A percentile compares a stretch with the other conserved stretches of the same genome.
These are phyloP conservation scores for Daldinia bambusicola DNA, from an alignment of 495 filamentous ascomycete genomes.

Conservation along the genomic window DNA sequence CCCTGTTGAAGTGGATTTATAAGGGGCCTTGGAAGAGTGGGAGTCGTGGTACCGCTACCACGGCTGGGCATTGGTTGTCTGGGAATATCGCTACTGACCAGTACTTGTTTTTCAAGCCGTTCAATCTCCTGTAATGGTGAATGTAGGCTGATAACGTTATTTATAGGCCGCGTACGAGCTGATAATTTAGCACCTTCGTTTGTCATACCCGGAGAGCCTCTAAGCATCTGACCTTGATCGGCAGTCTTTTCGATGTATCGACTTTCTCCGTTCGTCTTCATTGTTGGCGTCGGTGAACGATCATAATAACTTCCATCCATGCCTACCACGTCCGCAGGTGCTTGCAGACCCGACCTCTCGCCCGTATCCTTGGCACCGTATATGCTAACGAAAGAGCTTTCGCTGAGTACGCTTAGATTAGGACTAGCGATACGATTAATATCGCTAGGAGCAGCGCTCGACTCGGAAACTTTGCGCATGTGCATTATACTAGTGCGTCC, in stretches of 20 bases:
- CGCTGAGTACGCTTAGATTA: conserved; percentile 78
- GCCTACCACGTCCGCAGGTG: conserved; percentile 38
- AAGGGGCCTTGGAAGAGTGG: conserved; percentile 22
- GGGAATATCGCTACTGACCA: conserved; percentile 35
- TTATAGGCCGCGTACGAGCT: conserved; percentile 54
- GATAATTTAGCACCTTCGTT: conserved; percentile 33
- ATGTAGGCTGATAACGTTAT: conserved; percentile 50
- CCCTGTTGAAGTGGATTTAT: conserved; percentile 35
- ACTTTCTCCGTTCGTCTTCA: conserved; percentile 18
- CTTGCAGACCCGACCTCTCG: conserved; percentile 36
- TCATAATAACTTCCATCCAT: conserved; percentile 46
- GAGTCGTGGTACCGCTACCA: conserved; percentile 40
- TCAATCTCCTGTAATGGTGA: conserved; percentile 58
- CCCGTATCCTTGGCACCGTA: conserved; percentile 60
- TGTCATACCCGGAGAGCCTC: conserved; percentile 15
- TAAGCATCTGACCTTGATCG: conserved; percentile 9
- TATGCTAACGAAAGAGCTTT: conserved; percentile 79
- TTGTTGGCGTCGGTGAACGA: conserved; percentile 31
- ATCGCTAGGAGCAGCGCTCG: conserved; percentile 50
- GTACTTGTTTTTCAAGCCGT: conserved; percentile 46
- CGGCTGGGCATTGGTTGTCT: conserved; percentile 38
- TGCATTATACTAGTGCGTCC: conserved; percentile 58
- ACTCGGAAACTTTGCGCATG: conserved; percentile 50
- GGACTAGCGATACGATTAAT: conserved; percentile 64
- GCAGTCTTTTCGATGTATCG: conserved; percentile 2